Evolutionary conservation across 306 rosid genomes (phyloP), one percentile per base, ranked within the genome.

Genomic region (Urtica urens): DNA sequence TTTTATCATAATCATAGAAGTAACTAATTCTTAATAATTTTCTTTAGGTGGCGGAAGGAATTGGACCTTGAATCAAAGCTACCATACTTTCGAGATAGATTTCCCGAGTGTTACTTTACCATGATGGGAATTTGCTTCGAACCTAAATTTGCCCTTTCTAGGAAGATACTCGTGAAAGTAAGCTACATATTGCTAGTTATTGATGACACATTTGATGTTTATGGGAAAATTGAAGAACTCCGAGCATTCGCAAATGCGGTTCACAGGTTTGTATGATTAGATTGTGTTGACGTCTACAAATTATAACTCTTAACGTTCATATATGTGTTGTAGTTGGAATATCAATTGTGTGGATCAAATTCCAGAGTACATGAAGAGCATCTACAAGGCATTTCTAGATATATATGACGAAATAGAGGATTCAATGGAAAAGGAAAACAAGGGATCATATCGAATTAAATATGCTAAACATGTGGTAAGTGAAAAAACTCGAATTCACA

Each of bases 121-220:
- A 11, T 27, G 0, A 16, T 59, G 9, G 58, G 55, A 5, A 29
- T 46, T 0, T 57, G 53, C 5, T 61, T 58, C 46, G 71, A 66
- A 26, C 73, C 76, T 0, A 11, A 74, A 27, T 29, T 60, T 41
- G 23, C 17, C 19, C 10, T n/a, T 25, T 53, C 38, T 2, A 63
- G 87, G 34, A 53, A 21, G 4, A 48, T 63, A 6, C 23, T 21
- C 5, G 29, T 60, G 4, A 69, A 72, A 61, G 49, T 76, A 13
- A 3, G 62, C 11, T 23, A 25, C 1, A 29, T 66, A 17, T 12
- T 34, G 12, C 42, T 62, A 4, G 14, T 30, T 11, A 10, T 72
- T 4, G 77, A 78, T 62, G 86, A 74, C 24, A 67, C 64, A 6
- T 74, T 69, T 46, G 83, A 73, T 57, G 14, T 16, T 35, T 35